Evolutionary conservation across 148 eudicot genomes (phyloP), one percentile per base, ranked within the genome.

Genomic region (Silene uniflora): DNA sequence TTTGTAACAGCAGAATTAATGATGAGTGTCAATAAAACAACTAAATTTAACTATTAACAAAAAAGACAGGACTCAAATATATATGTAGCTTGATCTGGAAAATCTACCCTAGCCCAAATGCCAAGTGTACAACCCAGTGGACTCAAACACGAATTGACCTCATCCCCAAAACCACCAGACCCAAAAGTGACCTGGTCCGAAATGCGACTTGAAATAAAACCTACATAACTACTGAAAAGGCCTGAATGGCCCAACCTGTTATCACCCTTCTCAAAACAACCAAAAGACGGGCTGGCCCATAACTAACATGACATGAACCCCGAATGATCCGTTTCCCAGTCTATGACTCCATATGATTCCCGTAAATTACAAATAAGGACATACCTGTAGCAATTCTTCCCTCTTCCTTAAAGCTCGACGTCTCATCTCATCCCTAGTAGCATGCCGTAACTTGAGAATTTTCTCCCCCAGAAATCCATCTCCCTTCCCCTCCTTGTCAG

Each of bases 381-480:
- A 54, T 85, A 95, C 99, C 97, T 87, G 90, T 78, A 96, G 95
- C 78, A 85, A 71, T 80, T 92, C 87, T 80, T 89, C 91, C 83
- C 99, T 91, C 75, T 72, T 96, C 86, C 81, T 86, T 69, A 92
- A 83, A 62, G 99, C 99, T 29, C 78, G 94, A n/a, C 97, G 94
- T 83, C 97, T 91, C 99, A 87, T 96, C 84, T 96, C 98, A 83
- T 96, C 98, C 80, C 82, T 86, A 6, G 97, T 92, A 67, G 99
- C 98, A 87, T 89, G 88, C 73, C 99, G 88, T 75, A 96, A 75
- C 68, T 80, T 87, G 75, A 83, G 80, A 77, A 96, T 87, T 76
- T 89, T 89, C 75, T 91, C 93, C 24, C 86, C 91, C 39, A 96
- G 82, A 74, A 91, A 92, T 11, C 97, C 97, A 61, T 91, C 96